Base-by-base conservation (phyloP, 495 filamentous ascomycete genomes). In the Umbilicaria muhlenbergii region DNA sequence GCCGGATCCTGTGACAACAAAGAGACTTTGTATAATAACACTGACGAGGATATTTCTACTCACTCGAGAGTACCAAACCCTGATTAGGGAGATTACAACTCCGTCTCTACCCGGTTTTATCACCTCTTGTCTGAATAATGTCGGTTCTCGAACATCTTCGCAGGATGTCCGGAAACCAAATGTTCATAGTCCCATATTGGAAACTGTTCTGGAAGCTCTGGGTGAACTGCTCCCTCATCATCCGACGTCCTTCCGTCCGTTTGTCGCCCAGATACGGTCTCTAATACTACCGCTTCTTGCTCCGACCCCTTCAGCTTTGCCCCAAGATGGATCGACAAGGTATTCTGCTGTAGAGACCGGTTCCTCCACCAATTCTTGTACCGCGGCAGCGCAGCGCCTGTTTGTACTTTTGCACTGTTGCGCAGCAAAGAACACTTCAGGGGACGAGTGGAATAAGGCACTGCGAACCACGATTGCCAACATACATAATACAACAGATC, bases 31-130 rank as follows among this genome's bases (percentile, higher is more conserved):
- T 54, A 67, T 92, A 28, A 73, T 91, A 43, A 74, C 82, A 19
- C 55, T 93, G 46, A 83, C 81, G 16, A 79, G 80, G 49, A 86
- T 92, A 44, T 93, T 85, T 67, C 68, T 77, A 42, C 68, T 88
- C 17, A 81, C 83, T 43, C 85, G 86, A 50, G 75, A 77, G 40
- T 82, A 86, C 61, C 82, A 77, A 34, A 86, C 81, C 14, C 67
- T 93, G 17, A 68, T 88, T n/a, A 69, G 86, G 50, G 86, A 94
- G 55, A 81, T 92, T 48, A 86, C 83, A 2, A 92, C 86, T 3
- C 87, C 87, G 10, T 80, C 75, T 14, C 66, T 95, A 12, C 77
- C 83, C 13, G 64, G 68, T 5, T 92, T 86, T 50, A 70, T 84
- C 41, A 76, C 75, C 10, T 68, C 78, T 6, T 86, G 82, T 42